Percentiles rank a stretch among this genome's conserved stretches.
phyloP scores from a whole-genome alignment of 139 green algal species.

The Chlorella sp. region DNA sequence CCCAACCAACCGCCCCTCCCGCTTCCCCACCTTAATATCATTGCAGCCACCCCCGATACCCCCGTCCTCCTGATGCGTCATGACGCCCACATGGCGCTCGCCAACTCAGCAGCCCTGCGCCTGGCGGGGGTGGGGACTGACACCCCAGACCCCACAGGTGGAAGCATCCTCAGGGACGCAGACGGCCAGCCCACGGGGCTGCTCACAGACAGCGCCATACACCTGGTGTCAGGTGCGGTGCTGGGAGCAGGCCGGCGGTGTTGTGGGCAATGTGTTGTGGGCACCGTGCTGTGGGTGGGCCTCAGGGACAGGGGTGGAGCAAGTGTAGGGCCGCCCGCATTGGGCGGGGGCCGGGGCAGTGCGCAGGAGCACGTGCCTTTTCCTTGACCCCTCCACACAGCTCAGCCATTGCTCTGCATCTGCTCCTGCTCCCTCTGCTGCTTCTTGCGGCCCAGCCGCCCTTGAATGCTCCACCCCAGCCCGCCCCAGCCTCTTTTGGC shows the following conservation, averaged over 20 bases:
- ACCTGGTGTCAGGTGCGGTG: constrained; percentile 24
- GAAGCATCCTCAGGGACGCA: constrained; percentile 35
- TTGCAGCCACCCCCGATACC: constrained; percentile 12
- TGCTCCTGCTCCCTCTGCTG: too few relatives aligned
- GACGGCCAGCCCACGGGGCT: constrained; percentile 54
- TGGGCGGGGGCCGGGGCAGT: neutral
- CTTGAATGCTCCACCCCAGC: too few relatives aligned
- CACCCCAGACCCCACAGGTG: constrained; percentile 45
- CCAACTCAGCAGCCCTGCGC: constrained; percentile 60
- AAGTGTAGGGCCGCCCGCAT: neutral
- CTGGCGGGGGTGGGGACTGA: constrained; percentile 47
- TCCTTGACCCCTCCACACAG: too few relatives aligned
- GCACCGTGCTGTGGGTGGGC: too few relatives aligned
- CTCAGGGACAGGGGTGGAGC: too few relatives aligned
- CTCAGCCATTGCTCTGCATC: too few relatives aligned
- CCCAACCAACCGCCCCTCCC: neutral
- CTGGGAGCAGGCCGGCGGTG: neutral
- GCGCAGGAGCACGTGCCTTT: neutral
- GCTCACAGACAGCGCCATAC: constrained; percentile 45
- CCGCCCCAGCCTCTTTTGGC: too few relatives aligned
- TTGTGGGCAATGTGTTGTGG: neutral
- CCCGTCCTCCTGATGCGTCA: constrained; percentile 57
- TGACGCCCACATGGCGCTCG: constrained; percentile 72
- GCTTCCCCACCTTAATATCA: too few relatives aligned
- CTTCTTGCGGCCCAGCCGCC: too few relatives aligned